Evolutionary conservation across 192 early-diverging fungal genomes (phyloP).

Genomic region (Anaeromyces robustus): DNA sequence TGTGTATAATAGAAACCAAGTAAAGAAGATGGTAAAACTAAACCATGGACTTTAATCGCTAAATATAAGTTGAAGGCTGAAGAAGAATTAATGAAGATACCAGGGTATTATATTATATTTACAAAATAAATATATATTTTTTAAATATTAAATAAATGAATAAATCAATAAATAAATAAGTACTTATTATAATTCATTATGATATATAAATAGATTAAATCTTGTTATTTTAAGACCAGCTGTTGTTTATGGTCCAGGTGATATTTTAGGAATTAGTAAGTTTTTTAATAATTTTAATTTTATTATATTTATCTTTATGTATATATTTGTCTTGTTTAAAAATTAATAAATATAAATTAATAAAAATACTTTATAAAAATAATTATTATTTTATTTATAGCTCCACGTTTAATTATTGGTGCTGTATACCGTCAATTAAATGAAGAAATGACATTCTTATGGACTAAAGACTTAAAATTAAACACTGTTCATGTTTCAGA

Average conservation of each 20-base stretch:
- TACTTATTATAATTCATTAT: background rate
- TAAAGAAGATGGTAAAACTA: constrained; percentile 48
- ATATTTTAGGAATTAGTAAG: constrained; percentile 60
- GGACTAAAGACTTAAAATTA: constrained; percentile 80
- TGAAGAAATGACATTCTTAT: constrained; percentile 85
- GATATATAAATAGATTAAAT: constrained; percentile 31
- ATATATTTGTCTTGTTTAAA: too few species aligned
- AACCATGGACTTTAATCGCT: constrained; percentile 67
- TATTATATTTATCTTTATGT: too few species aligned
- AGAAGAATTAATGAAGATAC: constrained; percentile 59
- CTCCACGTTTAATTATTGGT: constrained; percentile 83
- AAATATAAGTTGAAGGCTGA: constrained; percentile 61
- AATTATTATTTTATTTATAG: constrained; percentile 17
- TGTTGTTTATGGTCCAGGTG: constrained; percentile 72
- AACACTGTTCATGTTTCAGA: constrained; percentile 91
- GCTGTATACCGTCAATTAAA: constrained; percentile 65
- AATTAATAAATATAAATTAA: background rate
- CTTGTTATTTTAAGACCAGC: constrained; percentile 74
- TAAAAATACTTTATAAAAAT: too few species aligned
- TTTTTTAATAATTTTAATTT: constrained; percentile 1
- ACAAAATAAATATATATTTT: constrained; percentile 4
- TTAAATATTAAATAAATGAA: too few species aligned
- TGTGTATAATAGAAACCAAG: constrained; percentile 37
- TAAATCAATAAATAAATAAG: too few species aligned
- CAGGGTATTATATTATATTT: too few species aligned